Evolutionary conservation across 1,139 yeast species (phyloP), one percentile per base, ranked within the genome.

Genomic region (Hemisphaericaspora xylanilytica): DNA sequence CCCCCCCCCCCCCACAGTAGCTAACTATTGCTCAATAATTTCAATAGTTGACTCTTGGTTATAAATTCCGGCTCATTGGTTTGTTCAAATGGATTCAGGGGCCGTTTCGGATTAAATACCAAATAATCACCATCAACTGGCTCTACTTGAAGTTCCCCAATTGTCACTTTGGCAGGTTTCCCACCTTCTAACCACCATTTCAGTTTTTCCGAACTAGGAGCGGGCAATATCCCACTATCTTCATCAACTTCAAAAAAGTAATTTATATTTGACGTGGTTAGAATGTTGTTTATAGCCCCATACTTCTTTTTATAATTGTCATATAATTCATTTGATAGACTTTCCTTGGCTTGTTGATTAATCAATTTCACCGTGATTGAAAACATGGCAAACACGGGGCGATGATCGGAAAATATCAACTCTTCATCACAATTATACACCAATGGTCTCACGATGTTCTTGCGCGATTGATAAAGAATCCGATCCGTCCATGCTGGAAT

Each of bases 401-500:
- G 67, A 61, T 94, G 99, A 59, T 92, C 99, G 1, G 96, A 86
- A 59, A 92, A 90, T 38, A 67, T 61, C 30, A 90, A 63, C 26
- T 72, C 71, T 11, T 75, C 78, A 3, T 75, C 81, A 44, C 82
- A 72, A 32, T 80, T 77, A 57, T 92, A 92, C 14, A 71, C 65
- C 15, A 76, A 52, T 52, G 86, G 97, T 41, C 73, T 75, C 44
- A 92, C 57, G 20, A 73, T 65, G 40, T 76, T 75, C 16, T 79
- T 76, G 35, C 80, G 63, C 14, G 75, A 62, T 46, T 59, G 42
- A 42, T 53, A 56, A 15, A 85, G 59, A 16, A 84, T 73, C 36
- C 97, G 71, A 59, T 92, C 98, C 7, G 97, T 90, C 98, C 98
- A 92, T 0, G 97, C 92, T 1, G 98, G 98, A 1, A 88, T 80